Evolutionary conservation across 2,329 filamentous ascomycete genomes (phyloP), one percentile per base, ranked within the genome.

Genomic region (Metarhizium guizhouense): DNA sequence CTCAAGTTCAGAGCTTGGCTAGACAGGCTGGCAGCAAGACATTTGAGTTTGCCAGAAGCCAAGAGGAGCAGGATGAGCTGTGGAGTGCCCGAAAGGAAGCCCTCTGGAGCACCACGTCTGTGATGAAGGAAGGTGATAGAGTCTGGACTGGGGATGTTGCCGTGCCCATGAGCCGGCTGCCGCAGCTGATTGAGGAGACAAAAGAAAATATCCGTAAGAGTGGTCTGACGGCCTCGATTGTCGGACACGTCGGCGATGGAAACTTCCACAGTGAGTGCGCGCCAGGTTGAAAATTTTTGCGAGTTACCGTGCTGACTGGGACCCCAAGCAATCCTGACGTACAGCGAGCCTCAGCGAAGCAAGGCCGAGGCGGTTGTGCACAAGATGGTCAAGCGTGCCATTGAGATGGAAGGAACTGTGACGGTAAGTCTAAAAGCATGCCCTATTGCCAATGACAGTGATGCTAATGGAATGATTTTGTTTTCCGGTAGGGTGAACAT

Each of bases 131-230:
- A 48, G 81, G 77, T n/a, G 85, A 92, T 60, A 83, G 82, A 54
- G 86, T 94, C 3, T 94, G 89, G 89, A 93, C 89, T 0, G 89
- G 88, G 1, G 90, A 95, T 65, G 90, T 94, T 11, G 90, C 90
- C 0, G 90, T 95, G 54, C 90, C 90, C 14, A 85, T 94, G 68
- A 88, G 83, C 60, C 76, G 80, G 58, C 69, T 94, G 63, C 82
- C 89, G 3, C 80, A 87, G 59, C 83, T 92, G 57, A 90, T 93
- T 61, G 88, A 91, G 69, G 81, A 87, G 70, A 91, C 88, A 1
- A 76, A 76, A 67, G 68, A 70, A 56, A 70, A 74, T 20, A 67
- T 77, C 59, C 64, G 62, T 56, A 70, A 66, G 67, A 76, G 73
- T 52, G 75, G 75, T 1, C 60, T 77, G 51, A 72, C 72, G 55